Evolutionary conservation across 805 yeast species (phyloP), one percentile per base, ranked within the genome.

Genomic region (Wickerhamiella spandovensis): DNA sequence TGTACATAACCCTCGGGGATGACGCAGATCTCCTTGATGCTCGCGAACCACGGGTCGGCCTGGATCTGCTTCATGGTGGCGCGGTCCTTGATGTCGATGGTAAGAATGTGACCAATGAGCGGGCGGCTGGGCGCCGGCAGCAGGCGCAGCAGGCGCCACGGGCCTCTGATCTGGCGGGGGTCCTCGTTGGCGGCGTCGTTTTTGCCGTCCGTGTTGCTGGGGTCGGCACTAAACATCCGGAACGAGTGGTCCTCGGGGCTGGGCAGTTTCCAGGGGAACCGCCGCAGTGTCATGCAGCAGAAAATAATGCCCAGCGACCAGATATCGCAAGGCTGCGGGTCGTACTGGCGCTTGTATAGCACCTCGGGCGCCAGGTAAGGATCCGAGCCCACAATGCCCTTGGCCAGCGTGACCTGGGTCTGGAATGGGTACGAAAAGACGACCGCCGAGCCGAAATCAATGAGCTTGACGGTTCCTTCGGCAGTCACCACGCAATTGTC

Each of bases 211-310:
- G 52, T 43, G 44, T 58, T 62, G 6, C 20, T 42, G 10, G 64
- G 63, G 30, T 56, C 58, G 8, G 59, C 55, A 18, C 56, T 41
- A 61, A 82, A 90, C 53, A 85, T 73, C 51, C 78, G 74, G 69
- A 75, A 90, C 4, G 92, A 80, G 49, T 79, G 79, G 64, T 89
- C 96, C 6, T 78, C 69, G 23, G 70, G 67, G 56, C 82, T 80
- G n/a, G 97, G 96, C 2, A 89, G 76, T 64, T 87, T 87, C 98
- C 98, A 90, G 1, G 98, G 97, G 67, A 90, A 90, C 53, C 95
- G 69, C 57, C 83, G 77, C 56, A 89, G 69, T 2, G 82, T 72
- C 89, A 88, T 84, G 67, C 97, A 89, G 64, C 95, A 87, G 63
- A 76, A 90, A 48, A 92, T 86, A 25, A 90, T 85, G 0, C 95